Evolutionary conservation across 192 early-diverging fungal genomes (phyloP).

Genomic region (Chytriomyces sp.): DNA sequence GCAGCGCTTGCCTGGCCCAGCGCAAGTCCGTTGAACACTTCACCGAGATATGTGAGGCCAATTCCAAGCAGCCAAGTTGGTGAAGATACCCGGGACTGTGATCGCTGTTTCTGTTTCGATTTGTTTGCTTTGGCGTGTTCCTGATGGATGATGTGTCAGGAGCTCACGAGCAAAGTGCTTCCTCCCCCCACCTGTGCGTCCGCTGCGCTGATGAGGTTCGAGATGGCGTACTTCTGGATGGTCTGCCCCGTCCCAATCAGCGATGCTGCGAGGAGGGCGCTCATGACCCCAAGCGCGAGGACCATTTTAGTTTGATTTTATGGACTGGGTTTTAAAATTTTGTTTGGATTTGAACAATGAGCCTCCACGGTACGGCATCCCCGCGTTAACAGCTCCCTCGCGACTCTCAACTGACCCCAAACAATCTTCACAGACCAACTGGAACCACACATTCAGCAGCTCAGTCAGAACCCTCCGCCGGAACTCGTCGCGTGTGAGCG

Average conservation of each 20-base stretch:
- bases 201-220: not conserved
- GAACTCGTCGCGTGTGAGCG: too few relatives aligned
- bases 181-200: not conserved
- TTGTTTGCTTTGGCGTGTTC: slow-evolving; percentile 6
- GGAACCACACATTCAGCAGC: too few relatives aligned
- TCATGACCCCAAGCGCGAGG: slow-evolving; percentile 14
- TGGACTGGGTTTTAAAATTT: not conserved
- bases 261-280: slow-evolving; percentile 18
- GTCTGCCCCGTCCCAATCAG: slow-evolving; percentile 43
- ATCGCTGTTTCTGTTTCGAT: slow-evolving; percentile 7
- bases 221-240: slow-evolving; percentile 43
- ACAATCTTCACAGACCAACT: too few relatives aligned
- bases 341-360: too few relatives aligned
- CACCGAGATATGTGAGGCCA: slow-evolving; percentile 38
- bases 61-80: slow-evolving; percentile 37
- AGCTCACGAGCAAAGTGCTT: not conserved
- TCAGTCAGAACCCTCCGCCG: too few relatives aligned
- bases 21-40: slow-evolving; percentile 38
- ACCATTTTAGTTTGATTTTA: not conserved
- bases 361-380: too few relatives aligned
- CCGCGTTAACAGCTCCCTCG: too few relatives aligned
- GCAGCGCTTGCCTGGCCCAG: slow-evolving; percentile 38
- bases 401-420: too few relatives aligned
- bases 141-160: not conserved
- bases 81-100: not conserved